Base-by-base conservation (phyloP, 345 rosid genomes). In the Aegle marmelos region DNA sequence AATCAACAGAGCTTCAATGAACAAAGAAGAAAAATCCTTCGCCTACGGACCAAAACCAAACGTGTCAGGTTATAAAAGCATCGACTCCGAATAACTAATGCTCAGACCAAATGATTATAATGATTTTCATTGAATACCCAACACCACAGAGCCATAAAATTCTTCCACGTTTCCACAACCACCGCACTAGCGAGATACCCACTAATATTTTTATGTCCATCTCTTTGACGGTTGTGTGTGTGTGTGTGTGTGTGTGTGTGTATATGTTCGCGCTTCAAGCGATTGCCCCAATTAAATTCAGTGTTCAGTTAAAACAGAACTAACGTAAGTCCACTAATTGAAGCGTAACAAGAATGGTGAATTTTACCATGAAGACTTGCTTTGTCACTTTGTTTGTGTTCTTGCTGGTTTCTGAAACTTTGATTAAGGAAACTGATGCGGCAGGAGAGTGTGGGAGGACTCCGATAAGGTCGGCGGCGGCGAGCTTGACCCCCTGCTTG, bases 401-500 rank as follows among this genome's bases (percentile, higher is more conserved):
- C 70, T 45, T 87, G 61, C 4, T 91, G 25, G 80, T 71, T 60
- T 77, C 86, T 8, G 27, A 59, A 62, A 73, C 25, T 33, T 69
- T 81, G 5, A 28, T 78, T 3, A 16, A 64, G 25, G 81, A 33
- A 4, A 80, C 9, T 16, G 81, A 82, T 41, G 96, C 86, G 0
- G 98, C 90, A 0, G 93, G 94, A 19, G 94, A 84, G 82, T 93
- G 98, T 37, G 95, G 98, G 75, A 90, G 62, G 73, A 90, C 89
- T 5, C 97, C 97, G 0, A 88, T 94, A 2, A 54, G 79, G 56
- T 82, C 89, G 0, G 97, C 95, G 0, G 95, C 98, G 0, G 89
- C 90, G 2, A 93, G 93, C 87, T 13, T 94, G 73, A 89, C 84
- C 83, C 97, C 97, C 2, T 94, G 98, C 86, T 61, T 93, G 76